A percentile compares a stretch with the other conserved stretches of the same genome.
These are phyloP conservation scores for Diplosphaera chodatii DNA, from an alignment of 139 green algal species.

Conservation along the genomic window DNA sequence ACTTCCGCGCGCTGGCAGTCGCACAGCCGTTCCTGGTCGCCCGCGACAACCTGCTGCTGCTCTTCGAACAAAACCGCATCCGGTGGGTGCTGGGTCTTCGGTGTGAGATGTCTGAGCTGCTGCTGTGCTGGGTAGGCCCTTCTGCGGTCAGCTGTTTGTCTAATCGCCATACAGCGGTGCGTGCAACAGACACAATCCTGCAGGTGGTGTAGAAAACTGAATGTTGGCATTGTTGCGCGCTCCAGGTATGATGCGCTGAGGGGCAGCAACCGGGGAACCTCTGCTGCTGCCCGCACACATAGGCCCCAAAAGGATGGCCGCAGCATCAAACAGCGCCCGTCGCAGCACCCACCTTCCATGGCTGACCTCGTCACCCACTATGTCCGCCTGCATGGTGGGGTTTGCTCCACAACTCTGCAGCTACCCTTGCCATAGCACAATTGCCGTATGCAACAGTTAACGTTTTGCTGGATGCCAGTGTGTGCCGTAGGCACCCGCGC, in stretches of 20 bases:
- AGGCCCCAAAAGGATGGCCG: background rate
- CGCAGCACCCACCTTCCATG: slow-evolving; percentile 11
- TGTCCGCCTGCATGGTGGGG: slow-evolving; percentile 32
- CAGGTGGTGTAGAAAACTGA: no score
- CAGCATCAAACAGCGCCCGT: slow-evolving; percentile 2
- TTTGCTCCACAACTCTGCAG: background rate
- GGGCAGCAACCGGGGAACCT: background rate
- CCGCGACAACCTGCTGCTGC: slow-evolving; percentile 63
- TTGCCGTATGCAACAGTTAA: no score
- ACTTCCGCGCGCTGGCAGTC: slow-evolving; percentile 50
- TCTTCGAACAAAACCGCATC: slow-evolving; percentile 57
- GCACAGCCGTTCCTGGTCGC: slow-evolving; percentile 52
- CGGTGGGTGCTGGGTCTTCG: slow-evolving; percentile 21
- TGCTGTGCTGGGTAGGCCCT: no score
- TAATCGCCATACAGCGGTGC: no score
- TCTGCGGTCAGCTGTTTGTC: no score
- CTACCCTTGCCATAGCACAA: no score
- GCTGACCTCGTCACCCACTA: slow-evolving; percentile 25
- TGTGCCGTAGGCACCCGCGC: no score
- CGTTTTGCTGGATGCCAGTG: no score
- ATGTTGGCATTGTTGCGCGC: no score
- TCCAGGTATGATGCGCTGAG: slow-evolving; percentile 3
- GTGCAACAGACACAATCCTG: no score
- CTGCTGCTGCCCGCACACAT: no score
- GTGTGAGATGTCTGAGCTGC: no score